phyloP scores from a whole-genome alignment of 345 rosid species.

The Syzygium jambos region DNA sequence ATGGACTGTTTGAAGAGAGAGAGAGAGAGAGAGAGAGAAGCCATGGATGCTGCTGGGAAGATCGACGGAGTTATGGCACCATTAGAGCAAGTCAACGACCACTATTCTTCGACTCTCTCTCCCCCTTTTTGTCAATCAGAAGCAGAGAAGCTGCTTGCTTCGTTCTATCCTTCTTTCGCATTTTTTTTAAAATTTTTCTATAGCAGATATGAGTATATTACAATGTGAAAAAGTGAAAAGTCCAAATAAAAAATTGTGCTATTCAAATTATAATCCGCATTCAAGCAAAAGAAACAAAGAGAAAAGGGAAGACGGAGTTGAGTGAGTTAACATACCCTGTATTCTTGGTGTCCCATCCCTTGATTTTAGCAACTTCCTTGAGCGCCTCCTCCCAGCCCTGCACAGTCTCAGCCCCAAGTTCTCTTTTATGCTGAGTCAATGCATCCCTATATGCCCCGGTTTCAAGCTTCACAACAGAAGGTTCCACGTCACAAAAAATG shows the following conservation, averaged over 20 bases:
- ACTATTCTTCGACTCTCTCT: not conserved
- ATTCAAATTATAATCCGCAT: not conserved
- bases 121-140: not conserved
- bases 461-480: not conserved
- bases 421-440: not conserved
- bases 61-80: not conserved
- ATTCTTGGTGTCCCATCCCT: not conserved
- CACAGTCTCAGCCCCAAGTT: not conserved
- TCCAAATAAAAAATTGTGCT: too few relatives aligned
- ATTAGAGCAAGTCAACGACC: not conserved
- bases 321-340: not conserved
- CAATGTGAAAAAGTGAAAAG: too few relatives aligned
- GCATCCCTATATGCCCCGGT: rapidly evolving
- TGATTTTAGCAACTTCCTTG: not conserved
- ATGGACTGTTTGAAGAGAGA: too few relatives aligned
- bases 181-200: not conserved
- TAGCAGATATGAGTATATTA: not conserved
- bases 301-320: not conserved
- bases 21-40: too few relatives aligned
- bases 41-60: too few relatives aligned
- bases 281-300: not conserved
- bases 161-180: not conserved
- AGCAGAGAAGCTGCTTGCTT: not conserved
- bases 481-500: not conserved
- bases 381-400: not conserved